phyloP scores from a whole-genome alignment of 768 basidiomycete genomes.

The Cyathus striatus region DNA sequence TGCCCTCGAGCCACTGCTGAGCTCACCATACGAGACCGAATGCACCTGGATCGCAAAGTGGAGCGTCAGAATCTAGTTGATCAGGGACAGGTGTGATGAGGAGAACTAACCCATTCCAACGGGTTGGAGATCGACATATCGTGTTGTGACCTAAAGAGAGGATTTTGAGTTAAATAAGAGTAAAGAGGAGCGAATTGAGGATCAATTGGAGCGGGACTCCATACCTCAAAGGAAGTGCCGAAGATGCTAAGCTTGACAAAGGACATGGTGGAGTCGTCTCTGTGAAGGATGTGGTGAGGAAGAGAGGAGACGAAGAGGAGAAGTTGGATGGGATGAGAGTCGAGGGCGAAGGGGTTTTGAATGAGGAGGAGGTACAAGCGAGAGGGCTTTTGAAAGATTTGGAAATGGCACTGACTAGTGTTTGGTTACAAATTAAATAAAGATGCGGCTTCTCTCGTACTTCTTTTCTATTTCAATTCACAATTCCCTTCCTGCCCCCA shows the following conservation, averaged over 20 bases:
- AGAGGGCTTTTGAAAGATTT: constrained; percentile 15
- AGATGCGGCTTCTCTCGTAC: not conserved
- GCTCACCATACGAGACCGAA: constrained; percentile 96
- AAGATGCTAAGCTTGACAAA: constrained; percentile 99
- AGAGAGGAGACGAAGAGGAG: constrained; percentile 8
- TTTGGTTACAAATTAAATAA: constrained; percentile 2
- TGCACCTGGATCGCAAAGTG: constrained; percentile 51
- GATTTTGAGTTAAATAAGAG: constrained; percentile 11
- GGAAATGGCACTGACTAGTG: constrained; percentile 7
- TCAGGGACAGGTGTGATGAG: constrained; percentile 5
- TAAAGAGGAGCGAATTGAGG: constrained; percentile 6
- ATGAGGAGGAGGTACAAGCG: constrained; percentile 8
- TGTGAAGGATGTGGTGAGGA: constrained; percentile 4
- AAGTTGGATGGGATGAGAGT: constrained; percentile 1
- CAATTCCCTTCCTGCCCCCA: not conserved
- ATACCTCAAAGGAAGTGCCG: constrained; percentile 93
- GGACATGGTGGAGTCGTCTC: constrained; percentile 75
- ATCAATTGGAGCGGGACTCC: constrained; percentile 13
- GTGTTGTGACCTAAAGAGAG: constrained; percentile 77
- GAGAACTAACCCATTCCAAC: constrained; percentile 94
- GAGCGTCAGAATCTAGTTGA: constrained; percentile 8
- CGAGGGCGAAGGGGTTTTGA: constrained; percentile 5
- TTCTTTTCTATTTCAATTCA: not conserved
- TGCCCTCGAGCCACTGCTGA: not conserved
- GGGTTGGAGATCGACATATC: constrained; percentile 98